These are phyloP conservation scores for Sporisorium graminicola DNA, from an alignment of 1,284 basidiomycete genomes.

Conservation along the genomic window DNA sequence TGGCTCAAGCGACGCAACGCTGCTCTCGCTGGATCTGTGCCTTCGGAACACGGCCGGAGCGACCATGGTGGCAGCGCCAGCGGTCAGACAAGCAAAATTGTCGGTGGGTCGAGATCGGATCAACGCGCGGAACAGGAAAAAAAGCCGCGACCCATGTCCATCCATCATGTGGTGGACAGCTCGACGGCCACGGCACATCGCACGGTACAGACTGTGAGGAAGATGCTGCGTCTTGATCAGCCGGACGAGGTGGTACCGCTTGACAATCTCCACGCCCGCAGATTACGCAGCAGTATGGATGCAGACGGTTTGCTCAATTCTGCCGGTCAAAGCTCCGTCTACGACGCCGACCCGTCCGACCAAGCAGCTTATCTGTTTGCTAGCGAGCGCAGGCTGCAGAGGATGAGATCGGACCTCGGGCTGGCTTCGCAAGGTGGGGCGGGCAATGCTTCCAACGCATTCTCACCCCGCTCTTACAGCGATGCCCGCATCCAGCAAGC, in stretches of 20 bases:
- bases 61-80: slow-evolving; percentile 15
- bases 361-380: slow-evolving; percentile 71
- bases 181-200: slow-evolving; percentile 42
- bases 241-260: slow-evolving; percentile 77
- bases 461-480: slow-evolving; percentile 71
- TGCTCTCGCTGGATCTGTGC: slow-evolving; percentile 22
- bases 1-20: slow-evolving; percentile 77
- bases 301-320: slow-evolving; percentile 44
- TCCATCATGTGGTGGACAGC: slow-evolving; percentile 33
- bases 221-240: slow-evolving; percentile 73
- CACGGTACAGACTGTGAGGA: slow-evolving; percentile 47
- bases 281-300: slow-evolving; percentile 54
- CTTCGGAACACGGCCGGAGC: slow-evolving; percentile 25
- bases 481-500: slow-evolving; percentile 85
- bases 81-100: slow-evolving; percentile 44
- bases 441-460: slow-evolving; percentile 46
- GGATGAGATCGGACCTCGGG: slow-evolving; percentile 67
- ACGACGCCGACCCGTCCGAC: slow-evolving; percentile 48
- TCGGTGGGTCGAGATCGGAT: slow-evolving; percentile 35
- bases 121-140: slow-evolving; percentile 32
- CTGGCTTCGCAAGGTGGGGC: slow-evolving; percentile 35
- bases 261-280: slow-evolving; percentile 66
- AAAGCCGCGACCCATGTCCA: slow-evolving; percentile 25
- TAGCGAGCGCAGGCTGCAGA: slow-evolving; percentile 77
- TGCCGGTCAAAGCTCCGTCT: slow-evolving; percentile 8